Base-by-base conservation (phyloP, 257 asterid species). In the Cynanchum wilfordii region DNA sequence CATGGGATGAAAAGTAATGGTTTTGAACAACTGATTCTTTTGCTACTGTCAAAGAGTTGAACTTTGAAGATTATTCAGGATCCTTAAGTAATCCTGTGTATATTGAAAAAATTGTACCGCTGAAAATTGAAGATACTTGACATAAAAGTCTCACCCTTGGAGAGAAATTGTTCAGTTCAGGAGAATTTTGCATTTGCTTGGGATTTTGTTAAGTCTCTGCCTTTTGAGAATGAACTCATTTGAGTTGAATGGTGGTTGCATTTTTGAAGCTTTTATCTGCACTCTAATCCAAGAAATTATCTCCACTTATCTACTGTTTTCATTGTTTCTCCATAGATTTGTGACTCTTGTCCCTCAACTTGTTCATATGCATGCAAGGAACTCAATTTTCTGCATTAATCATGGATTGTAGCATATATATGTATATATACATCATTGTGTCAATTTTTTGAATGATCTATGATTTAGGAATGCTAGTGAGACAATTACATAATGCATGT, bases 171-270 rank as follows among this genome's bases (percentile, higher is more conserved):
- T n/a, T n/a, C n/a, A 33, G 1, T 63, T 63, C 49, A 33, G 27
- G 49, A 36, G 7, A 33, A 33, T 17, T 33, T 47, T 42, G 11
- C 10, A 42, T 42, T 63, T 63, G 68, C 15, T 17, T 63, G 40
- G 49, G 16, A 63, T 36, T 36, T 25, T 36, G 33, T 24, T 33
- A 9, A n/a, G 15, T 73, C 13, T 24, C 55, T 11, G 59, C 6
- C 57, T 74, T 74, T 29, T 16, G 62, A 56, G 47, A 19, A 19
- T 5, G 66, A 70, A 19, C n/a, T 70, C 52, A 33, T 68, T 7
- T 52, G 62, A 66, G 27, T 29, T 55, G 38, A 57, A 36, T 67
- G 16, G 20, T 22, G 68, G 7, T 20, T 67, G 73, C 40, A 19
- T 1, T 74, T 44, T 17, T 16, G 3, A 59, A 27, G 42, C 51